These are phyloP conservation scores for Colletotrichum sansevieriae DNA, from an alignment of 2,329 filamentous ascomycete genomes.

Conservation along the genomic window DNA sequence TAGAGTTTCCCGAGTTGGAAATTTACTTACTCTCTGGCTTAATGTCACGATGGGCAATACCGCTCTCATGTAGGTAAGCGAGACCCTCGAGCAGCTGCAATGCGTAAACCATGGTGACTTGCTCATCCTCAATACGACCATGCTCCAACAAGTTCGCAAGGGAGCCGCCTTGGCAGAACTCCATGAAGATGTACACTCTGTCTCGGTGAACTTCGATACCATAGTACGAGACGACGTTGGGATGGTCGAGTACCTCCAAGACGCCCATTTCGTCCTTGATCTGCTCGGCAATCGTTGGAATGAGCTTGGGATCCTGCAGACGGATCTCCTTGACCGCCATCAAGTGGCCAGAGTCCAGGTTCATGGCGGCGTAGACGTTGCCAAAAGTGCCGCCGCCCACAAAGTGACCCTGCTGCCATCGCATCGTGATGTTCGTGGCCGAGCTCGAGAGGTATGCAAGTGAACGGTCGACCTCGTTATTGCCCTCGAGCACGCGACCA, in stretches of 20 bases:
- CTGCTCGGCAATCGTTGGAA: conserved; percentile 92
- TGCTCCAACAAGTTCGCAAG: conserved; percentile 92
- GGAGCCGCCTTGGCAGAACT: conserved; percentile 96
- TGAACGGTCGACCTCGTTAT: conserved; percentile 95
- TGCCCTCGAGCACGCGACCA: conserved; percentile 91
- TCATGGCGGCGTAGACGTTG: conserved; percentile 97
- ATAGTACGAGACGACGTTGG: conserved; percentile 97
- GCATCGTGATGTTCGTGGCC: conserved; percentile 92
- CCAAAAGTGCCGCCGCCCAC: conserved; percentile 97
- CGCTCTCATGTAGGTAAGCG: conserved; percentile 90
- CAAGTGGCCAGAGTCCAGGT: conserved; percentile 92
- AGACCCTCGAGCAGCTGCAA: conserved; percentile 94
- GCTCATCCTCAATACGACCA: conserved; percentile 96
- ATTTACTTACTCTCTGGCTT: conserved; percentile 88
- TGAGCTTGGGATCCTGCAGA: conserved; percentile 94
- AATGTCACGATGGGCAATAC: conserved; percentile 96
- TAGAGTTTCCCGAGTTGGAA: background rate
- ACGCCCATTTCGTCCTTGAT: conserved; percentile 98
- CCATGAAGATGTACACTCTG: conserved; percentile 99
- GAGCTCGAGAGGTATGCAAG: conserved; percentile 94
- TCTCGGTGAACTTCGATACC: conserved; percentile 98
- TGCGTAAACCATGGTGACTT: conserved; percentile 96
- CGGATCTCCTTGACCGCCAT: conserved; percentile 99
- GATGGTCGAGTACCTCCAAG: conserved; percentile 93
- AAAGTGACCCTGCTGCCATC: conserved; percentile 99